Evolutionary conservation across 129 eudicot species (phyloP), one percentile per base, ranked within the genome.

Genomic region (Daucus carota): DNA sequence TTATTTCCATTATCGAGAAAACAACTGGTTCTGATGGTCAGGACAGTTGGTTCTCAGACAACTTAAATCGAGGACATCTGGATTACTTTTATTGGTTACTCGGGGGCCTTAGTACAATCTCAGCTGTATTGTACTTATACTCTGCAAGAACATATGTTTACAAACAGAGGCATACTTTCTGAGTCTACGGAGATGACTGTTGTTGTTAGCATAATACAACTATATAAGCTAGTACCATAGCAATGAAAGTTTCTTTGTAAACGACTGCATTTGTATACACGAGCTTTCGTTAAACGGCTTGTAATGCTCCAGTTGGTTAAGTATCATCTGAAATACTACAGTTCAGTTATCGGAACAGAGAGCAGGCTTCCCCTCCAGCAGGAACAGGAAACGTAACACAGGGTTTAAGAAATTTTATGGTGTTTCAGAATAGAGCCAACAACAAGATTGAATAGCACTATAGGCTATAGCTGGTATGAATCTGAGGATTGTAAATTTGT

Each of bases 21-120:
- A 16, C 42, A 18, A 76, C 73, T 17, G 22, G 62, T 42, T 33
- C 18, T 26, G 24, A 76, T 41, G 78, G 78, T 59, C 70, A 41
- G 38, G 52, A 38, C 57, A 63, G 73, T 60, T 76, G 73, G 79
- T 60, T 76, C 26, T 76, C 79, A 0, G 33, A 63, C 45, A 76
- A 76, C 72, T 76, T 76, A 71, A 76, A 76, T 57, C 34, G 38
- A 40, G 78, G 44, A 36, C 78, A 75, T 59, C 78, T 75, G 42
- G 78, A 75, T 57, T 76, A 76, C 73, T 63, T 76, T 33, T 76
- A 76, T 40, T 76, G 79, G 79, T 42, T 76, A 28, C 79, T 76
- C 0, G 79, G 28, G 32, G 79, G 79, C 32, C 59, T 76, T 7
- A 43, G 73, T 76, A 54, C 79, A n/a, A 28, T 62, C 28, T 46